phyloP scores from a whole-genome alignment of 164 flowering plant species.

The Berberis thunbergii region DNA sequence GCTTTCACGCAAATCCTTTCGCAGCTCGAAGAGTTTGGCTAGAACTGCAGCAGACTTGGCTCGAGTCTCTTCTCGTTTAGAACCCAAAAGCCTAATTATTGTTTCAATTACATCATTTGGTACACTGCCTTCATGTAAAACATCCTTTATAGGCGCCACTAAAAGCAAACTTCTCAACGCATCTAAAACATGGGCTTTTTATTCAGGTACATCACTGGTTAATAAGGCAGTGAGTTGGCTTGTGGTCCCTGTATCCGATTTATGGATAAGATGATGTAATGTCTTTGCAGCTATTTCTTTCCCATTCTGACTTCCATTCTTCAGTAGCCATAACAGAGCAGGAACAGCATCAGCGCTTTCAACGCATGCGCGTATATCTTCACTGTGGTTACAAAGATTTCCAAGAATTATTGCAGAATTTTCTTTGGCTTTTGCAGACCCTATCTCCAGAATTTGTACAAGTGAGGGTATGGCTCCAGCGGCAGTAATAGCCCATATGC shows the following conservation, averaged over 20 bases:
- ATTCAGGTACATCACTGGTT: constrained; percentile 91
- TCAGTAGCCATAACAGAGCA: constrained; percentile 88
- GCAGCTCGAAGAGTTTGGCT: constrained; percentile 62
- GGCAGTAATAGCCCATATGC: constrained; percentile 99
- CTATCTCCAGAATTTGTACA: constrained; percentile 93
- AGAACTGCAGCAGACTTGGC: constrained; percentile 84
- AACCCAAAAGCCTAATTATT: constrained; percentile 71
- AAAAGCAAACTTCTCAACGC: constrained; percentile 85
- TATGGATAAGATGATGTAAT: constrained; percentile 86
- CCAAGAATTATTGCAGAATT: constrained; percentile 92
- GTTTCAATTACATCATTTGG: constrained; percentile 96
- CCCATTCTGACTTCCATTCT: constrained; percentile 88
- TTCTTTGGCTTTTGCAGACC: constrained; percentile 93
- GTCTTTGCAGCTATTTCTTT: constrained; percentile 95
- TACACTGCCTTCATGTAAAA: constrained; percentile 87
- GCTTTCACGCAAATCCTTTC: constrained; percentile 95
- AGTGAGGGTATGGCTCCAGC: constrained; percentile 99
- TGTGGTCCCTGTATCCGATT: constrained; percentile 91
- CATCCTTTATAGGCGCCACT: constrained; percentile 68
- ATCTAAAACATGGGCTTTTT: constrained; percentile 88
- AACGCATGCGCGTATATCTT: constrained; percentile 98
- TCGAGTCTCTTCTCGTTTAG: constrained; percentile 83
- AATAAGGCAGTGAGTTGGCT: constrained; percentile 90
- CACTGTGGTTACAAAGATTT: constrained; percentile 95
- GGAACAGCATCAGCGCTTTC: constrained; percentile 99